Conservation (phyloP, 2,329 filamentous ascomycete species). For the Alternaria atra region DNA sequence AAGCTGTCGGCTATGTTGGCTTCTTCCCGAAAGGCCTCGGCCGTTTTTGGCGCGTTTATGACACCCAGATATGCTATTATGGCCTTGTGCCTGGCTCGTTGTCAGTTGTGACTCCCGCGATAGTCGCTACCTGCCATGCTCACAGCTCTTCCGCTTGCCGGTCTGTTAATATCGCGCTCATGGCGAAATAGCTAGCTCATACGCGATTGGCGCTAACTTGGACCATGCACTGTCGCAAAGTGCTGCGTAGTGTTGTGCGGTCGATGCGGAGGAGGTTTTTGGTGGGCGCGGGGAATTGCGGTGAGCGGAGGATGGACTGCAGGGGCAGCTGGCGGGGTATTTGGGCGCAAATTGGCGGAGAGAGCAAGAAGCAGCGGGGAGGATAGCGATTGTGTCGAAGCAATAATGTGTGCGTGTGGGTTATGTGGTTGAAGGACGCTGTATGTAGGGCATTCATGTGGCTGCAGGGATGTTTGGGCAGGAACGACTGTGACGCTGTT, state of each 20-base stretch:
- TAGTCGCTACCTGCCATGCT: constrained; percentile 49
- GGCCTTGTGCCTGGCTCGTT: constrained; percentile 78
- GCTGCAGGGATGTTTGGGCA: constrained; percentile 19
- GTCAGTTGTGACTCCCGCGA: constrained; percentile 14
- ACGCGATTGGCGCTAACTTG: constrained; percentile 28
- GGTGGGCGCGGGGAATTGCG: constrained; percentile 31
- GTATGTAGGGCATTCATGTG: constrained; percentile 8
- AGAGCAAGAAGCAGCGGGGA: constrained; percentile 3
- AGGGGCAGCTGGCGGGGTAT: constrained; percentile 9
- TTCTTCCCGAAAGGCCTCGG: constrained; percentile 78
- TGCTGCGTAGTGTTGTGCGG: constrained; percentile 7
- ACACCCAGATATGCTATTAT: constrained; percentile 88
- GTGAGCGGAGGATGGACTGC: constrained; percentile 24
- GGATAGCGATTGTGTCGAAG: constrained; percentile 15
- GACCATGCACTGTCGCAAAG: constrained; percentile 42
- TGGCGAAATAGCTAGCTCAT: constrained; percentile 54
- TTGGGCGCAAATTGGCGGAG: constrained; percentile 7
- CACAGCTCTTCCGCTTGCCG: constrained; percentile 91
- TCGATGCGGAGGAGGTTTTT: constrained; percentile 24
- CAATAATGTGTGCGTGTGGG: constrained; percentile 2
- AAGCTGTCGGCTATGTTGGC: constrained; percentile 76
- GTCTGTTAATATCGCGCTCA: constrained; percentile 78
- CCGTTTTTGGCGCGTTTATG: constrained; percentile 74
- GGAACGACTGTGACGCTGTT: constrained; percentile 13
- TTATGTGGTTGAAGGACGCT: not conserved